Conservation (phyloP, 441 rosid species). For the Breynia disticha region DNA sequence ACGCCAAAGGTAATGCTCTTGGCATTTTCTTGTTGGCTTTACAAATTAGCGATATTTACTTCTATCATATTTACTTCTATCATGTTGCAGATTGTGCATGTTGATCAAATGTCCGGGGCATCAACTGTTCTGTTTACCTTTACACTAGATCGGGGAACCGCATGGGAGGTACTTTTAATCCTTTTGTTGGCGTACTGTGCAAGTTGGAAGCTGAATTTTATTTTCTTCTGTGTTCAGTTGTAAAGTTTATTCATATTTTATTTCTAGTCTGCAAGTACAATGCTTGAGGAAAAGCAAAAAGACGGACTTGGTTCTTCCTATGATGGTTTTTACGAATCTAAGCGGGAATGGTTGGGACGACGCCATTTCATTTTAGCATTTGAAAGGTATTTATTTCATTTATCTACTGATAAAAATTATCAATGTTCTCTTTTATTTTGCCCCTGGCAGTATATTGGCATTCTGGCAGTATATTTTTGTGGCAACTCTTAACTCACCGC, state of each 20-base stretch:
- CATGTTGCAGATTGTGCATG: constrained; percentile 71
- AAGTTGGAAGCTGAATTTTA: too few species aligned
- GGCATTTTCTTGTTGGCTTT: constrained; percentile 15
- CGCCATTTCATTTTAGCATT: constrained; percentile 89
- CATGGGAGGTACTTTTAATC: constrained; percentile 66
- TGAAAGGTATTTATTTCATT: constrained; percentile 60
- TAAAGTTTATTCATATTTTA: too few species aligned
- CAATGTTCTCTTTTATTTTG: not conserved
- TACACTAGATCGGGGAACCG: constrained; percentile 84
- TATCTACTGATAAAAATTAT: not conserved
- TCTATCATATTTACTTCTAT: constrained; percentile 16
- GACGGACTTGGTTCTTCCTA: constrained; percentile 69
- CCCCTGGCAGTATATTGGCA: too few species aligned
- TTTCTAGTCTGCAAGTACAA: constrained; percentile 61
- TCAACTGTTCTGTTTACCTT: constrained; percentile 82
- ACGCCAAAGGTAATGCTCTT: constrained; percentile 66
- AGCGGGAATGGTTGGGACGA: constrained; percentile 93
- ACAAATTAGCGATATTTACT: constrained; percentile 15
- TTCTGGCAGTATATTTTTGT: too few species aligned
- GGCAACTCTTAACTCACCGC: too few species aligned
- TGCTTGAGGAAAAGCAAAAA: constrained; percentile 72
- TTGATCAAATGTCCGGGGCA: constrained; percentile 96
- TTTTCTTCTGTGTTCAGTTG: not conserved
- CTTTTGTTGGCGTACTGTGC: not conserved
- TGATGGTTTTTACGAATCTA: constrained; percentile 97